Evolutionary conservation across 192 early-diverging fungal species (phyloP), one percentile per base, ranked within the genome.

Genomic region (Tieghemiomyces parasiticus): DNA sequence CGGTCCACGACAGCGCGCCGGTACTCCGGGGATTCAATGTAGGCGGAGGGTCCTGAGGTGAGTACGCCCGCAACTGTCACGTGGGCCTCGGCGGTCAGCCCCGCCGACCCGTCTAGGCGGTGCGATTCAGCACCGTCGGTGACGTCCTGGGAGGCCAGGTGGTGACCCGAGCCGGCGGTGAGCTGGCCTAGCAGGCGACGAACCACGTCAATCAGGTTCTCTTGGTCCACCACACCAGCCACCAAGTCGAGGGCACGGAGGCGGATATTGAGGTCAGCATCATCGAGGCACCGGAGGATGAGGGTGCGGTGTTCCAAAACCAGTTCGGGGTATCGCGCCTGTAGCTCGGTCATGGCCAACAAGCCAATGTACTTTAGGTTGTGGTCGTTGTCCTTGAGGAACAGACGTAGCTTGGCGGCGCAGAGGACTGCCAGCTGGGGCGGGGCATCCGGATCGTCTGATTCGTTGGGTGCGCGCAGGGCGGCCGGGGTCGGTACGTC

Each of bases 291-390:
- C 50, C 82, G 74, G 32, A 99, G 64, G 22, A 99, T 81, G 0
- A 88, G 79, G 29, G 90, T 87, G 50, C 83, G 79, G 61, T 93
- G 88, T 46, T 89, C 83, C 2, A 74, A 68, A 4, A 94, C 90
- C 14, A 90, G 70, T 30, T 85, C 81, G 0, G 96, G 92, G 38
- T 92, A 84, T n/a, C 84, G 79, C 8, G 76, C 72, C 52, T 95
- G 80, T 34, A 99, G 76, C 64, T 89, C 84, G 28, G 80, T 80
- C 62, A 99, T 64, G 3, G 92, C 87, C 59, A 86, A 76, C 58
- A 99, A 75, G 13, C 93, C 93, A 50, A 99, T 79, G 58, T 95
- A 99, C 82, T 72, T 76, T 87, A 87, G 68, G 65, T 98, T 98
- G 67, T 94, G 95, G 72, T 98, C 95, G 3, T 76, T 66, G 51